Percentiles rank a stretch among this genome's conserved stretches.
phyloP scores from a whole-genome alignment of 352 stramenopile genomes.

The Lagenidium sp. region DNA sequence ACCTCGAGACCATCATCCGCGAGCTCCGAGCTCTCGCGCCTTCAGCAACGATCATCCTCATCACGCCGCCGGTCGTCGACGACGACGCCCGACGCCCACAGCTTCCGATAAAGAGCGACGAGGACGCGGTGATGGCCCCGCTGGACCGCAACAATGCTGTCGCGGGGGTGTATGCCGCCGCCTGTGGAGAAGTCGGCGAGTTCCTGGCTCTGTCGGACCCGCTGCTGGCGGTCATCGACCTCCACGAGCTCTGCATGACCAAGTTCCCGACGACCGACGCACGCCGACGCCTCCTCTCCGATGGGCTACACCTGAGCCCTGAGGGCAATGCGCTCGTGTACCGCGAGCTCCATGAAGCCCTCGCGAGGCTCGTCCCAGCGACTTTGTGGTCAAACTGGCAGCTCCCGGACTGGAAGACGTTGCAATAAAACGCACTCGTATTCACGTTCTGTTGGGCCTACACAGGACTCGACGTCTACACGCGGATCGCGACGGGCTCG shows the following conservation, averaged over 20 bases:
- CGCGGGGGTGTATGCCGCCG: neutral
- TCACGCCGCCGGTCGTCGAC: slow-evolving; percentile 43
- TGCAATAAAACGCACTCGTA: neutral
- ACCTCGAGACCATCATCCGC: slow-evolving; percentile 27
- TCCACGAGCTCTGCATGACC: neutral
- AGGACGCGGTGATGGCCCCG: neutral
- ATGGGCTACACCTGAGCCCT: slow-evolving; percentile 7
- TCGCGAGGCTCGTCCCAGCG: too few relatives aligned
- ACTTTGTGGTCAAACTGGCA: slow-evolving; percentile 1
- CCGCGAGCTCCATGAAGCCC: neutral
- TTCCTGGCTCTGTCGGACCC: neutral
- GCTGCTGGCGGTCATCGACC: neutral
- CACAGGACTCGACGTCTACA: slow-evolving; percentile 30
- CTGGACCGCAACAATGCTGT: slow-evolving; percentile 1
- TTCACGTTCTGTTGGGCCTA: slow-evolving; percentile 1
- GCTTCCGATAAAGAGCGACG: neutral
- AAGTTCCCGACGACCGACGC: neutral
- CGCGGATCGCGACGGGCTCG: slow-evolving; percentile 28
- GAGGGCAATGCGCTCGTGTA: slow-evolving; percentile 4
- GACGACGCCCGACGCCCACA: slow-evolving; percentile 4
- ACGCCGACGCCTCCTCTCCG: neutral
- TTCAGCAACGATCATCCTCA: slow-evolving; percentile 34
- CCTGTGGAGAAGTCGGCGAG: neutral
- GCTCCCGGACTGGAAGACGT: slow-evolving; percentile 10
- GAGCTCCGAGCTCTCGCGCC: slow-evolving; percentile 13